Evolutionary conservation across 495 filamentous ascomycete species (phyloP), one percentile per base, ranked within the genome.

Genomic region (Aspergillus bertholletiae): DNA sequence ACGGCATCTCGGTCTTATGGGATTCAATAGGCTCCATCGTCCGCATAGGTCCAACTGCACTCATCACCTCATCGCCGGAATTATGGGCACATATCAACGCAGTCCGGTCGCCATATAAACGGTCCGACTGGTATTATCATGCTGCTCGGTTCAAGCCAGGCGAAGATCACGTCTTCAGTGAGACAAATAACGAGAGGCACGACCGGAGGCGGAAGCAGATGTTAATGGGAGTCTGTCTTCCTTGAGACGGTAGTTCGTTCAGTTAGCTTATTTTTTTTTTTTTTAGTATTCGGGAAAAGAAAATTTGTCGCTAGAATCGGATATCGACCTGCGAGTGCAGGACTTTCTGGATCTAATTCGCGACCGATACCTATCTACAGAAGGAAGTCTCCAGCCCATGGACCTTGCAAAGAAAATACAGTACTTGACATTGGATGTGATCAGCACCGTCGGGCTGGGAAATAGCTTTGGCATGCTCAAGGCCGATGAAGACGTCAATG

Each of bases 241-340:
- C 21, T 28, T 18, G 26, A 79, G 30, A 32, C 13, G 30, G 7
- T 9, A 3, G 30, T 11, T 32, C 7, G 3, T 2, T 32, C 30
- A 7, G 13, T 5, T 32, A 3, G 30, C 30, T 32, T 12, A 32
- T 32, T 32, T 12, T 32, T 32, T 32, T 11, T 32, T 32, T n/a
- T n/a, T n/a, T n/a, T n/a, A 32, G 71, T 78, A 77, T 45, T 63
- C 68, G 3, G 74, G 75, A 28, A 70, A 64, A 52, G 75, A 78
- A 20, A 78, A 75, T 44, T 44, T 48, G 1, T 54, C 53, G 0
- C 59, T 78, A 0, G 76, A 77, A 21, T 27, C 23, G 2, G 51
- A 55, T 6, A 60, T 77, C 24, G 62, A 76, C 50, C 54, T 54
- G 18, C 62, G 59, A 37, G 18, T 76, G n/a, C 39, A 35, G 13